phyloP scores from a whole-genome alignment of 75 land plant species.

The Selaginella moellendorffii region DNA sequence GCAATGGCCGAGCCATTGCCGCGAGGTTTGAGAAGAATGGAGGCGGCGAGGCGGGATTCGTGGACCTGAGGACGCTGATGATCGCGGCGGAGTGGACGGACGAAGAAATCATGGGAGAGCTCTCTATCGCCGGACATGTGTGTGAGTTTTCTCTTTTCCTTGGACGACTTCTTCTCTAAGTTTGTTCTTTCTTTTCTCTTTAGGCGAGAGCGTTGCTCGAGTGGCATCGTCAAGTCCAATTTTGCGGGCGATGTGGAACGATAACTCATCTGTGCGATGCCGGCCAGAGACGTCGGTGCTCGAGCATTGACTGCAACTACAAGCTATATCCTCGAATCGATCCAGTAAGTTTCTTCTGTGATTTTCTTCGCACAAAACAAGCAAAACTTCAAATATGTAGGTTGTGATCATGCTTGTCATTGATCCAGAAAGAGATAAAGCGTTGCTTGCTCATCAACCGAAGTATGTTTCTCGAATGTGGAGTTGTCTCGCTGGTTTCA shows the following conservation, averaged over 20 bases:
- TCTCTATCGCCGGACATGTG: constrained; percentile 91
- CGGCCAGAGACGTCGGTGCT: constrained; percentile 39
- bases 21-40: constrained; percentile 9
- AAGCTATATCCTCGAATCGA: constrained; percentile 79
- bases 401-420: constrained; percentile 95
- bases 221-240: constrained; percentile 53
- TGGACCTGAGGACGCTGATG: constrained; percentile 80
- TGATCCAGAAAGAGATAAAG: constrained; percentile 82
- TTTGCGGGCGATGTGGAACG: constrained; percentile 73
- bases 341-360: constrained; percentile 35
- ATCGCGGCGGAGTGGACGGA: constrained; percentile 62
- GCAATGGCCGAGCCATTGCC: not conserved
- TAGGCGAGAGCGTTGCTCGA: constrained; percentile 81
- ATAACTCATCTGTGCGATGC: constrained; percentile 41
- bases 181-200: not conserved
- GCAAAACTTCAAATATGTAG: too few species aligned
- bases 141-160: constrained; percentile 9
- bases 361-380: not conserved
- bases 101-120: constrained; percentile 40
- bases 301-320: constrained; percentile 49
- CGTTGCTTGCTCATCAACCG: constrained; percentile 59
- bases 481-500: constrained; percentile 95
- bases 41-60: constrained; percentile 27
- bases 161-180: not conserved
- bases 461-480: constrained; percentile 92